phyloP scores from a whole-genome alignment of 495 filamentous ascomycete genomes.

The Apiosordaria backusii region DNA sequence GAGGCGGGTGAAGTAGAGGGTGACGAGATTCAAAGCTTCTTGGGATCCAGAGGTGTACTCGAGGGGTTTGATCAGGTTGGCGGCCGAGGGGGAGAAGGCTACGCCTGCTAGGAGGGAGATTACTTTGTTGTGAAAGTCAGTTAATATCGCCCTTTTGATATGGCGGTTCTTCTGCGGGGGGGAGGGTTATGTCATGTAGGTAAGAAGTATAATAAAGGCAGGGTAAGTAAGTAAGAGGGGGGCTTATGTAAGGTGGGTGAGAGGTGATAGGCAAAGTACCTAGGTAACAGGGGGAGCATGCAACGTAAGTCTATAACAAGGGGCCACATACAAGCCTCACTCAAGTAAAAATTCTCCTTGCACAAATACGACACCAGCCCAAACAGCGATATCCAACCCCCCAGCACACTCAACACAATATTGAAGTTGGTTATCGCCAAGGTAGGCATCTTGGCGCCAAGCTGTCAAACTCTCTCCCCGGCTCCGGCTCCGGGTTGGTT shows the following conservation, averaged over 20 bases:
- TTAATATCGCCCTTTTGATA: too few relatives aligned
- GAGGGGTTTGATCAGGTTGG: slow-evolving; percentile 71
- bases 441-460: slow-evolving; percentile 62
- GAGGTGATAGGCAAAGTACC: neutral
- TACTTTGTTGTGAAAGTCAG: slow-evolving; percentile 46
- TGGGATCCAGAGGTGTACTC: slow-evolving; percentile 63
- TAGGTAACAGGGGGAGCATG: neutral
- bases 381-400: slow-evolving; percentile 85
- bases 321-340: slow-evolving; percentile 70
- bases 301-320: neutral
- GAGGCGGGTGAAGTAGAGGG: slow-evolving; percentile 79
- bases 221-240: too few relatives aligned
- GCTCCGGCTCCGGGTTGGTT: neutral
- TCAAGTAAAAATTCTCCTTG: slow-evolving; percentile 89
- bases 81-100: slow-evolving; percentile 69
- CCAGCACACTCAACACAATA: slow-evolving; percentile 75
- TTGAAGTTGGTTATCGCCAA: slow-evolving; percentile 81
- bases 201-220: too few relatives aligned
- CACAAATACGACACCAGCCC: slow-evolving; percentile 83
- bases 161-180: too few relatives aligned
- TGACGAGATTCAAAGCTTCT: slow-evolving; percentile 46
- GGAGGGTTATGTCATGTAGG: too few relatives aligned
- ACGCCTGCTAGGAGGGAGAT: slow-evolving; percentile 81
- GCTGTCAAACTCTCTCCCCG: neutral
- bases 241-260: too few relatives aligned